These are phyloP conservation scores for Mycena rebaudengoi DNA, from an alignment of 768 basidiomycete species.

Conservation along the genomic window DNA sequence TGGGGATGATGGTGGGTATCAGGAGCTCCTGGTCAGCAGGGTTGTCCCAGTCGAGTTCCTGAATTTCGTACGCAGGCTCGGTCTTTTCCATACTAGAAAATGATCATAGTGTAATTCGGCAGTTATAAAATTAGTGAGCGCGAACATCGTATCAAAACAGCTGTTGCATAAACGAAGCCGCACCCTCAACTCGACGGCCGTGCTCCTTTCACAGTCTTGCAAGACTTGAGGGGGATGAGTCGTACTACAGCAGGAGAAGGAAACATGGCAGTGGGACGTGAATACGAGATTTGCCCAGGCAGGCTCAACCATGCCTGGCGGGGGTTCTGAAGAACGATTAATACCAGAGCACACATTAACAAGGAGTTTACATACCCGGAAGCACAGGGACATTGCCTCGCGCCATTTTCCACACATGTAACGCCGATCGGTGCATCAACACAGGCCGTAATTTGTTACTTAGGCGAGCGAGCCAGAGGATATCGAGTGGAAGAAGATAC, in stretches of 20 bases:
- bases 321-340: conserved; percentile 43
- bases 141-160: background rate
- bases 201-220: background rate
- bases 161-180: background rate
- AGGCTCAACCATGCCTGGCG: conserved; percentile 57
- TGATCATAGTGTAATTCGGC: background rate
- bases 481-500: conserved; percentile 52
- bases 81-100: background rate
- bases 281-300: conserved; percentile 61
- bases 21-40: too few species aligned
- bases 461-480: conserved; percentile 59
- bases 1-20: too few species aligned
- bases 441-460: conserved; percentile 57
- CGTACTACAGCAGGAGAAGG: background rate
- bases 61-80: background rate
- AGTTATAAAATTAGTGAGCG: background rate
- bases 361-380: conserved; percentile 25
- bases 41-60: too few species aligned
- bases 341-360: background rate
- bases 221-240: background rate
- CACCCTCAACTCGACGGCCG: background rate
- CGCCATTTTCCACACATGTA: conserved; percentile 58
- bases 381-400: conserved; percentile 51
- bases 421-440: conserved; percentile 54
- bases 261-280: conserved; percentile 54